Evolutionary conservation across 768 basidiomycete species (phyloP).

Genomic region (Podaxis sp.): DNA sequence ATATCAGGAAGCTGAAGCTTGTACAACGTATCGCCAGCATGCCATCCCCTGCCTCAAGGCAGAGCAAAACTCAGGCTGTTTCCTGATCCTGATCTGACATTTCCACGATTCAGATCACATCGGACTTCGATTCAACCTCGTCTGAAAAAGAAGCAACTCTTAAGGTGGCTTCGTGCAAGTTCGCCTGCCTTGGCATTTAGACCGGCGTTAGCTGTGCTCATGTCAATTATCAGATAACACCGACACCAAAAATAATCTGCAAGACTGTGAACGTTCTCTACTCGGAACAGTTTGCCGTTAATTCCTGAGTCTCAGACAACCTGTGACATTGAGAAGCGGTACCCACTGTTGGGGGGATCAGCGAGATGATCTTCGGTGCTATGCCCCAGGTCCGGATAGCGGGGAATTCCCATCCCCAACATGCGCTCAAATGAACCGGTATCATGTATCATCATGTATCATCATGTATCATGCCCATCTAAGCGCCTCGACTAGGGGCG

Average conservation of each 20-base stretch:
- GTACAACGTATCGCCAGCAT: not conserved
- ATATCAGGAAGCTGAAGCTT: not conserved
- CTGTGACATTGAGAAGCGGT: not conserved
- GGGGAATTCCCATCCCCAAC: not conserved
- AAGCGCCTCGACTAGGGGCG: no score
- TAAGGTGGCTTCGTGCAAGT: not conserved
- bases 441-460: no score
- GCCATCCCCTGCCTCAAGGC: conserved; percentile 5
- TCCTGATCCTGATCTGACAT: conserved; percentile 2
- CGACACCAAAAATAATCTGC: not conserved
- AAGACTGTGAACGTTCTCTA: not conserved
- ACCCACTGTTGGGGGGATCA: not conserved
- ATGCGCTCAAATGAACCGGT: no score
- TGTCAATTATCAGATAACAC: not conserved
- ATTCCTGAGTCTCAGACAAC: not conserved
- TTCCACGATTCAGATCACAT: not conserved
- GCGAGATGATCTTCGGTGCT: not conserved
- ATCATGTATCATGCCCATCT: no score
- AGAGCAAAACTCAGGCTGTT: not conserved
- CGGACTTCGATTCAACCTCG: not conserved
- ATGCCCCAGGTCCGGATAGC: not conserved
- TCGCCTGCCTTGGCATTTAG: not conserved
- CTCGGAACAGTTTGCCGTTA: not conserved
- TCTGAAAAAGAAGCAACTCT: not conserved
- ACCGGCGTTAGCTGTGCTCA: not conserved